Base-by-base conservation (phyloP, 768 basidiomycete genomes). In the Mycena alexandri region DNA sequence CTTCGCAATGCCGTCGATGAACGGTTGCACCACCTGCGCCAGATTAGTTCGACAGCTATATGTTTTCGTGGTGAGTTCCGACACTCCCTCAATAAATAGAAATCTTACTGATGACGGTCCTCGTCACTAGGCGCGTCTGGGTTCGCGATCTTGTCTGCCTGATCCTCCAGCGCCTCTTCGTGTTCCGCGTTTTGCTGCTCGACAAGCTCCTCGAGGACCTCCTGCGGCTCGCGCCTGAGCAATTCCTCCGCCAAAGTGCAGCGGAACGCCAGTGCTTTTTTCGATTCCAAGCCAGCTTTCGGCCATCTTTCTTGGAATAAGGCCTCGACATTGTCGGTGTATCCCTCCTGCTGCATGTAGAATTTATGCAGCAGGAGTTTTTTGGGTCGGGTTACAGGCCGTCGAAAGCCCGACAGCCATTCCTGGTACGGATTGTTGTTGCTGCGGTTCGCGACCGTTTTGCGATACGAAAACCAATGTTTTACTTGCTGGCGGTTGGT, bases 11-110 rank as follows among this genome's bases (percentile, higher is more conserved):
- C 61, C 33, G 22, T 63, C 43, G 13, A 54, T 43, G 34, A 63
- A 63, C 0, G 53, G 53, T 36, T 54, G 63, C 24, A 24, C 63
- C 17, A 63, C 54, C 41, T 41, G 24, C 19, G 63, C 63, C 22
- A 63, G 14, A 43, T 43, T 43, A 5, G 19, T 43, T 5, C 42
- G 42, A n/a, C 42, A 43, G 19, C 42, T 43, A 17, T 13, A 43
- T 13, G 14, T 17, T 4, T 17, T 7, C 6, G 13, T n/a, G 13
- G n/a, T 43, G 7, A 43, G 42, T 43, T 43, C 5, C 42, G 42
- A 17, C 19, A n/a, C 19, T 16, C 14, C 13, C 19, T 36, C n/a
- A n/a, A n/a, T n/a, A n/a, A n/a, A n/a, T n/a, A n/a, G n/a, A n/a
- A n/a, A 24, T 29, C 55, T 43, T n/a, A 57, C 55, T 29, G 2